Evolutionary conservation across 2,329 filamentous ascomycete genomes (phyloP).

Genomic region (Curvularia hawaiiensis): DNA sequence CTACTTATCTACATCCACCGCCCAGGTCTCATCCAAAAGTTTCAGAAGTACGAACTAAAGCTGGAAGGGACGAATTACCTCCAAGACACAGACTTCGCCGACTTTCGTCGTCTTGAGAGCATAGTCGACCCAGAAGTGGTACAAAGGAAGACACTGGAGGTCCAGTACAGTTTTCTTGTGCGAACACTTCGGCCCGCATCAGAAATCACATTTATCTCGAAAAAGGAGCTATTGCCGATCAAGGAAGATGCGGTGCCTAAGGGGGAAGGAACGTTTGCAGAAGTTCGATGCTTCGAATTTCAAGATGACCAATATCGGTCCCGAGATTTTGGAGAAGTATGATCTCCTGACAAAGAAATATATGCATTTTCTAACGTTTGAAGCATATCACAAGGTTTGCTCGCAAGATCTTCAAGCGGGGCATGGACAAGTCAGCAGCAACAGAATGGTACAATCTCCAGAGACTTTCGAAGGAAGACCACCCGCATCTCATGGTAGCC

Average conservation of each 20-base stretch:
- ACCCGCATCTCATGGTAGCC: conserved; percentile 16
- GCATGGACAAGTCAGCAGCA: conserved; percentile 9
- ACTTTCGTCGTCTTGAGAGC: neutral
- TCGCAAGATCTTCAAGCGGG: conserved; percentile 18
- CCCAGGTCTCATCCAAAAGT: conserved; percentile 15
- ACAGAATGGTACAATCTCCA: conserved; percentile 20
- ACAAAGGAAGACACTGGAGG: conserved; percentile 7
- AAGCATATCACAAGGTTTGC: conserved; percentile 18
- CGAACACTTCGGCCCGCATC: conserved; percentile 9
- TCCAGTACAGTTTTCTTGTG: conserved; percentile 17
- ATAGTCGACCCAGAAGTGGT: conserved; percentile 3
- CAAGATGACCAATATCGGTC: conserved; percentile 18
- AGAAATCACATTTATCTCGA: conserved; percentile 7
- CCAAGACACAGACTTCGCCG: conserved; percentile 5
- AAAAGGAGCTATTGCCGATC: conserved; percentile 14
- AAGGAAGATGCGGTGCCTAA: conserved; percentile 14
- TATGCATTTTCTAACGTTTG: conserved; percentile 3
- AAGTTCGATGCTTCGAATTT: conserved; percentile 19
- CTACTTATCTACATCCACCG: conserved; percentile 16
- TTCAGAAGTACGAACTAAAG: conserved; percentile 13
- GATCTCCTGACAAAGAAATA: neutral
- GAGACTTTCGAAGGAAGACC: conserved; percentile 15
- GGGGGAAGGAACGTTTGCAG: conserved; percentile 12
- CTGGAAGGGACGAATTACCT: conserved; percentile 15
- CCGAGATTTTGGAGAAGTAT: conserved; percentile 17